Percentiles rank a stretch among this genome's conserved stretches.
Conservation (phyloP, 2,329 filamentous ascomycete genomes). For the Ophiocordyceps sinensis region DNA sequence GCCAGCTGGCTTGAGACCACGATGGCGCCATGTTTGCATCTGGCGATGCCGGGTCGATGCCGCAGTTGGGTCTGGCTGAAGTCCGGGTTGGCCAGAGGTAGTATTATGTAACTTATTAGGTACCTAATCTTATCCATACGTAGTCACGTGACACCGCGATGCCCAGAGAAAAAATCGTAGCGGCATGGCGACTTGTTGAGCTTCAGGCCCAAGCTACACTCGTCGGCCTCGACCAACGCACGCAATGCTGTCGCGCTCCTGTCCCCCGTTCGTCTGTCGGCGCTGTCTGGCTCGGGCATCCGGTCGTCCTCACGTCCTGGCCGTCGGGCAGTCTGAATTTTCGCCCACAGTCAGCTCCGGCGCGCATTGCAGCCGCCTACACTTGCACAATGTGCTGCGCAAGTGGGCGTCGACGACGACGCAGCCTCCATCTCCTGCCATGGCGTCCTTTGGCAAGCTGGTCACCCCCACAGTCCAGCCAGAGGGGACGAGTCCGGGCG, state of each 20-base stretch:
- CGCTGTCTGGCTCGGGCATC: constrained; percentile 12
- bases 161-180: not conserved
- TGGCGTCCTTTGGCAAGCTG: not conserved
- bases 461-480: not conserved
- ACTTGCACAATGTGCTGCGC: not conserved
- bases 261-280: constrained; percentile 18
- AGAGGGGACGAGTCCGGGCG: not conserved
- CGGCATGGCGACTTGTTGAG: not conserved
- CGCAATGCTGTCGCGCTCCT: constrained; percentile 16
- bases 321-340: not conserved
- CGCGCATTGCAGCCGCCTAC: not conserved
- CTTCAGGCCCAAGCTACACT: not conserved
- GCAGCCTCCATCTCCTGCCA: not conserved
- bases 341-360: not conserved
- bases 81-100: too few relatives aligned
- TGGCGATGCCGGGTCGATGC: too few relatives aligned
- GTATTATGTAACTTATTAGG: too few relatives aligned
- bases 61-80: too few relatives aligned
- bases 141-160: not conserved
- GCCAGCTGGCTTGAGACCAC: too few relatives aligned
- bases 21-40: too few relatives aligned
- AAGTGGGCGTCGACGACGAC: not conserved
- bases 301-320: not conserved
- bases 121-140: too few relatives aligned
- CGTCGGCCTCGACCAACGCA: not conserved